Evolutionary conservation across 2,329 filamentous ascomycete genomes (phyloP).

Genomic region (Fusarium sp.): DNA sequence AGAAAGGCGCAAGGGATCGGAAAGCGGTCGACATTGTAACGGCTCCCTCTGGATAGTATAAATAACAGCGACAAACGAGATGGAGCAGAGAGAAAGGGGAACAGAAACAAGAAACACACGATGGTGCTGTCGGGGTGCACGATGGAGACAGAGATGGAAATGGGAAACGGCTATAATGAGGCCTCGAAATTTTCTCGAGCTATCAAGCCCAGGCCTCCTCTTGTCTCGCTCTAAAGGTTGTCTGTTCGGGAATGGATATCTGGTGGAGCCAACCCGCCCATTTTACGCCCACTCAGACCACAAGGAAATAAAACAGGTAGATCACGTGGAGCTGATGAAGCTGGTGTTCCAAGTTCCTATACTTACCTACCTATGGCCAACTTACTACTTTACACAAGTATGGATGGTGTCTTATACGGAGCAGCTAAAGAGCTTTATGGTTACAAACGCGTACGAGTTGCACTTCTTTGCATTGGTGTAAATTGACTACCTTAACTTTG

Average conservation of each 20-base stretch:
- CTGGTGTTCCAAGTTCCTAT: not conserved
- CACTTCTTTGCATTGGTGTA: not conserved
- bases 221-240: slow-evolving; percentile 23
- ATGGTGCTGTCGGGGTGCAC: slow-evolving; percentile 29
- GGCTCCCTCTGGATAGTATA: slow-evolving; percentile 33
- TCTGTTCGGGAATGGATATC: slow-evolving; percentile 7
- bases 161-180: slow-evolving; percentile 37
- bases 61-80: slow-evolving; percentile 41
- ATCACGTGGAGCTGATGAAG: slow-evolving; percentile 37
- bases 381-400: not conserved
- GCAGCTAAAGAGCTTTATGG: not conserved
- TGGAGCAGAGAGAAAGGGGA: slow-evolving; percentile 18
- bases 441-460: not conserved
- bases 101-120: slow-evolving; percentile 31
- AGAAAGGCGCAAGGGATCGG: slow-evolving; percentile 79
- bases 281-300: slow-evolving; percentile 33
- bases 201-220: slow-evolving; percentile 23
- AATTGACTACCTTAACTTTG: not conserved
- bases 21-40: slow-evolving; percentile 81
- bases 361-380: not conserved
- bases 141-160: slow-evolving; percentile 4
- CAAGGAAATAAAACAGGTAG: slow-evolving; percentile 5
- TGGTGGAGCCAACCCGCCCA: slow-evolving; percentile 33
- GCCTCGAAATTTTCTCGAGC: slow-evolving; percentile 52
- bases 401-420: not conserved